These are phyloP conservation scores for Candida ascalaphidarum DNA, from an alignment of 805 yeast genomes.

Conservation along the genomic window DNA sequence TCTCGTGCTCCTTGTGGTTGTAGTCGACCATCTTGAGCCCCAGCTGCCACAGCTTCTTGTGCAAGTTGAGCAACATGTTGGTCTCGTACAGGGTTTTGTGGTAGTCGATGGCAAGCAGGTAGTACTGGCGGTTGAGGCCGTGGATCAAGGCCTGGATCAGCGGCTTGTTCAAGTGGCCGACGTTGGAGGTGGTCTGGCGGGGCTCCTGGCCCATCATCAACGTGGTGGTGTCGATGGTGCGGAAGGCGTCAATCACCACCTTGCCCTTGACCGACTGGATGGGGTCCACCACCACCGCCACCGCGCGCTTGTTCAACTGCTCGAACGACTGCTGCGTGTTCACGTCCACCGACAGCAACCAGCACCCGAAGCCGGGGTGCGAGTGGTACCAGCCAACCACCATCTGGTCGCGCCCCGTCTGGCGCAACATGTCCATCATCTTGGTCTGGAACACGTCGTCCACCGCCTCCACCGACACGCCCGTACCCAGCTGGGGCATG, in stretches of 20 bases:
- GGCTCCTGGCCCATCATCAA: slow-evolving; percentile 97
- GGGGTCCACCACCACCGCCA: slow-evolving; percentile 97
- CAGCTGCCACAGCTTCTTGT: slow-evolving; percentile 92
- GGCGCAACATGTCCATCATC: slow-evolving; percentile 99
- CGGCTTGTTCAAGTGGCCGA: slow-evolving; percentile 92
- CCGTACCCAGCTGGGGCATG: slow-evolving; percentile 98
- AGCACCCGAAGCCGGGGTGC: slow-evolving; percentile 99
- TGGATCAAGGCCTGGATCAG: slow-evolving; percentile 95
- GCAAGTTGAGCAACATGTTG: slow-evolving; percentile 86
- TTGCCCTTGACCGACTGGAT: slow-evolving; percentile 98
- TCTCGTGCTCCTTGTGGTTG: slow-evolving; percentile 65
- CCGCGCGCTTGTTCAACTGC: slow-evolving; percentile 90
- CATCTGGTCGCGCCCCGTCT: slow-evolving; percentile 98
- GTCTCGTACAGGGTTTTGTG: slow-evolving; percentile 89
- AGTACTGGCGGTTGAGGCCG: slow-evolving; percentile 94
- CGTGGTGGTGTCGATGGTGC: slow-evolving; percentile 81
- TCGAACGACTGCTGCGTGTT: slow-evolving; percentile 97
- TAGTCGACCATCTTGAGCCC: slow-evolving; percentile 78
- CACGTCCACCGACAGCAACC: slow-evolving; percentile 96
- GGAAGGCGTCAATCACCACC: slow-evolving; percentile 96
- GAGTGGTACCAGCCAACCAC: slow-evolving; percentile 99
- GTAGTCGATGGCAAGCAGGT: slow-evolving; percentile 90
- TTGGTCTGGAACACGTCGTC: slow-evolving; percentile 98
- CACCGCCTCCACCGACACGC: slow-evolving; percentile 97
- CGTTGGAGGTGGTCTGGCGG: slow-evolving; percentile 92